A percentile compares a stretch with the other conserved stretches of the same genome.
Evolutionary conservation across 2,329 filamentous ascomycete genomes (phyloP).

Genomic region (Hypoxylon sp.): DNA sequence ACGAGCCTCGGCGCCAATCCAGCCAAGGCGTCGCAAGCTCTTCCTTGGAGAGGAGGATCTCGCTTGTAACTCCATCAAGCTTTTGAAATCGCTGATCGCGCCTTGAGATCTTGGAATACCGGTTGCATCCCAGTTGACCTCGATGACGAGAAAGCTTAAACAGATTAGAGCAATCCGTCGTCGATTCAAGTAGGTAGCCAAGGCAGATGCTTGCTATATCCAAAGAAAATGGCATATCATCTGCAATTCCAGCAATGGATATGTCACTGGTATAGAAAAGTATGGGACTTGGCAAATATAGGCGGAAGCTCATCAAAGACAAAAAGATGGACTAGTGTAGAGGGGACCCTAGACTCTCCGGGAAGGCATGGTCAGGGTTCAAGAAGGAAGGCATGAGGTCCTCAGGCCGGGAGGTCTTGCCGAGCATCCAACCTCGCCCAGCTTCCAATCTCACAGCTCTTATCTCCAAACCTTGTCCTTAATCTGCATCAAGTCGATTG

Average conservation of each 20-base stretch:
- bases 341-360: conserved; percentile 9
- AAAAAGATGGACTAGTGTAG: not conserved
- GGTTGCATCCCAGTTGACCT: conserved; percentile 16
- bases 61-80: conserved; percentile 23
- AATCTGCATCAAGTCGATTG: not conserved
- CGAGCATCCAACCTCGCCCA: conserved; percentile 7
- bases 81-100: conserved; percentile 28
- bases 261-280: conserved; percentile 10
- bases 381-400: conserved; percentile 6
- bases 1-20: conserved; percentile 34
- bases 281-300: conserved; percentile 18
- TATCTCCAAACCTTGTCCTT: not conserved
- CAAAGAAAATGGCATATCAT: not conserved
- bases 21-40: conserved; percentile 35
- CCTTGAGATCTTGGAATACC: conserved; percentile 21
- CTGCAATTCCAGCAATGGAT: not conserved
- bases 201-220: conserved; percentile 4
- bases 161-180: not conserved
- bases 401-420: conserved; percentile 11
- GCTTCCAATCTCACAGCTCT: not conserved
- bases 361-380: conserved; percentile 10
- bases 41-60: conserved; percentile 25
- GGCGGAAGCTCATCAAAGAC: not conserved
- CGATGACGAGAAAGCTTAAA: conserved; percentile 9
- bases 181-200: not conserved